Conservation (phyloP, 768 basidiomycete species). For the Candolleomyces efflorescens region DNA sequence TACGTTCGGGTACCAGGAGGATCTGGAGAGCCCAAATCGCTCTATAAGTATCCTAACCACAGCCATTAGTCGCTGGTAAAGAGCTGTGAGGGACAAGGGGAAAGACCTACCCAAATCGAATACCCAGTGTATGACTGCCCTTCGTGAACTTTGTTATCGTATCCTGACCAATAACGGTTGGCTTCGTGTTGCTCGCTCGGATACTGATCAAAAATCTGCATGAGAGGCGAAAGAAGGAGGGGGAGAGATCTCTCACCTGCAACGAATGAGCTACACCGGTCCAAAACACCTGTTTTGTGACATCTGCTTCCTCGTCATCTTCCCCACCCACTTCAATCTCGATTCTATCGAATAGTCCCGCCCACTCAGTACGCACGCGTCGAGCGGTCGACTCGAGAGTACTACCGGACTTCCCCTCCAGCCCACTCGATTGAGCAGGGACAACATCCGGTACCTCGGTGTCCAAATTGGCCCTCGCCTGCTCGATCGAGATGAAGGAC, state of each 20-base stretch:
- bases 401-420: too few relatives aligned
- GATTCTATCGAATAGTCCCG: constrained; percentile 51
- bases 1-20: constrained; percentile 70
- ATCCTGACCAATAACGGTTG: constrained; percentile 71
- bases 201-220: constrained; percentile 40
- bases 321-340: constrained; percentile 40
- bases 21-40: constrained; percentile 80
- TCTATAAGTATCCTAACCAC: constrained; percentile 64
- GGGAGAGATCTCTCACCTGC: constrained; percentile 32
- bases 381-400: constrained; percentile 50
- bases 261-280: constrained; percentile 62
- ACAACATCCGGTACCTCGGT: constrained; percentile 22
- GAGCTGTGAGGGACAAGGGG: too few relatives aligned
- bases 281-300: constrained; percentile 48
- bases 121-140: constrained; percentile 77
- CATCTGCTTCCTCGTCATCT: constrained; percentile 23
- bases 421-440: too few relatives aligned
- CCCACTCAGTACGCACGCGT: constrained; percentile 48
- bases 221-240: neutral
- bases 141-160: constrained; percentile 58
- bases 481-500: constrained; percentile 70
- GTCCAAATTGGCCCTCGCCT: constrained; percentile 51
- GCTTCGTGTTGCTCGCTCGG: constrained; percentile 73
- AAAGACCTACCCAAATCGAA: constrained; percentile 68
- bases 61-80: too few relatives aligned